Evolutionary conservation across 1,284 basidiomycete species (phyloP), one percentile per base, ranked within the genome.

Genomic region (Sphaerobolus stellatus): DNA sequence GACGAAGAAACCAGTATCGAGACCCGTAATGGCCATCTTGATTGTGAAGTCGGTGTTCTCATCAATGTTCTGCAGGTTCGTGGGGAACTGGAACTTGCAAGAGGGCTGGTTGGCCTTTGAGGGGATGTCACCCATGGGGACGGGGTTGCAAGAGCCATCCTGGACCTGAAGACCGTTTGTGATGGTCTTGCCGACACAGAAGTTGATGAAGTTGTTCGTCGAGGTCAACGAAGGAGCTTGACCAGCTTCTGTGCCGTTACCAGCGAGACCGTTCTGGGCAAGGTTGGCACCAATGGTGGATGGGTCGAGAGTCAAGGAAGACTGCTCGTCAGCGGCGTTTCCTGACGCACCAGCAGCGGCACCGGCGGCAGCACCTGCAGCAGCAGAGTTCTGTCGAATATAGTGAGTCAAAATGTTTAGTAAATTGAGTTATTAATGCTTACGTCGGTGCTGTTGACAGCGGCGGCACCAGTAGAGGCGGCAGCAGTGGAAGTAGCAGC

Each of bases 161-260:
- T 61, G 67, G 56, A 76, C 62, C 59, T 82, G 79, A 54, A 69
- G 52, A 45, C 80, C 75, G 60, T 79, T 73, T 9, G 77, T 80
- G 18, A 79, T 63, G 1, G 71, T 68, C 14, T 69, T 52, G 33
- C 70, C 62, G 13, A 61, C 58, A 59, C 74, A 76, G 56, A 76
- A 83, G 65, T 82, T 82, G 67, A 82, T 81, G 62, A 84, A 88
- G 72, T 88, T 88, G 75, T 89, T 87, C 38, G 71, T 73, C 41
- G 81, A 83, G 16, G 84, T 86, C 50, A 80, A 65, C 11, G 83
- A 85, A 4, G 81, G 65, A 50, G 81, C 78, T 66, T 84, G 82
- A 54, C 81, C 78, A 62, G 68, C 72, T 22, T 70, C 66, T 11
- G 75, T 75, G 24, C 68, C 68, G 11, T 14, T 60, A 71, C 60